Base-by-base conservation (phyloP, 257 asterid genomes). In the Penstemon eatonii region DNA sequence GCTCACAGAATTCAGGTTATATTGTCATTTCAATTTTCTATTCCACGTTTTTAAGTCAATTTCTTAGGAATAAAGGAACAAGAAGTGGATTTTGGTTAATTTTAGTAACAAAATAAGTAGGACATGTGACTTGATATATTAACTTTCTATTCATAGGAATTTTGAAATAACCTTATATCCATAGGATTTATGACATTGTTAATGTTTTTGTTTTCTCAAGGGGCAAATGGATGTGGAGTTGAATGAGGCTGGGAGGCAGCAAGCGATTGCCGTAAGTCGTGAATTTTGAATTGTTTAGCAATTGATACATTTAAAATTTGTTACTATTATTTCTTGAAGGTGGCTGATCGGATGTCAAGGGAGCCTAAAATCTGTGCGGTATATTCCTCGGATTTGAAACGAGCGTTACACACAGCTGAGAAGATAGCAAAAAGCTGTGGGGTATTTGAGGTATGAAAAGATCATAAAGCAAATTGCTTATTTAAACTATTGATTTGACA, bases 191-290 rank as follows among this genome's bases (percentile, higher is more conserved):
- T 25, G 33, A 25, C 33, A 25, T 25, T 25, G 33, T 25, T 25
- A 25, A 1, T 25, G 33, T 2, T 25, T 25, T 25, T 25, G 33
- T 25, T 25, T 61, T 63, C 60, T 45, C 33, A 69, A 92, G 97
- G 98, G 97, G 63, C 97, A 90, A 71, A 74, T 90, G 65, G 98
- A 92, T 75, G 92, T 92, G 54, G 96, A 86, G 61, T 77, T 92
- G 40, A 92, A 90, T 19, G 90, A 85, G 56, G 75, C 58, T 12
- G 98, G 98, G 56, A 82, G 92, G 69, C 76, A 84, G 75, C 98
- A 92, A 69, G 98, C 96, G n/a, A 58, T 60, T 65, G 96, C 83
- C 13, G 97, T 92, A 79, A 68, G 86, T 69, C 65, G 57, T 44
- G 57, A 51, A 59, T 70, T 51, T 37, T 58, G 79, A 68, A 38